Evolutionary conservation across 2,329 filamentous ascomycete genomes (phyloP).

Genomic region (Magnaporthiopsis incrustans): DNA sequence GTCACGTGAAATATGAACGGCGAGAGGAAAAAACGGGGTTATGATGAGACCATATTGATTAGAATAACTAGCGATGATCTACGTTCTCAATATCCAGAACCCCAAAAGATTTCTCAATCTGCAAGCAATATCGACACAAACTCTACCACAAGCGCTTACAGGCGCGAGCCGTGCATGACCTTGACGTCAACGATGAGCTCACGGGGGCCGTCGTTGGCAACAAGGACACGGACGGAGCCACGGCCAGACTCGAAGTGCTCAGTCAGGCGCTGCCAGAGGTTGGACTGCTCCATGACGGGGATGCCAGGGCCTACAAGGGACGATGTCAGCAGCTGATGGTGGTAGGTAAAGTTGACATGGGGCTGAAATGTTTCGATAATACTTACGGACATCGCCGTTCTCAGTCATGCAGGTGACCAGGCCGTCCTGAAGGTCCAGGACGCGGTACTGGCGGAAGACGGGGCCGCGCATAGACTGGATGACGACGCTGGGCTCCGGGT

Average conservation of each 20-base stretch:
- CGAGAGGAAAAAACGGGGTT: neutral
- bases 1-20: neutral
- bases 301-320: slow-evolving; percentile 55
- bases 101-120: neutral
- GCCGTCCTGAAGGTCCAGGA: slow-evolving; percentile 90
- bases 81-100: neutral
- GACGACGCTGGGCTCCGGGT: slow-evolving; percentile 91
- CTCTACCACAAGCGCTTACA: slow-evolving; percentile 35
- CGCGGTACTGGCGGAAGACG: slow-evolving; percentile 99
- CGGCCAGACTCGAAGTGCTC: slow-evolving; percentile 85
- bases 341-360: no score
- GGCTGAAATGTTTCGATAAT: no score
- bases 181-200: slow-evolving; percentile 99
- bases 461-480: slow-evolving; percentile 99
- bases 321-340: no score
- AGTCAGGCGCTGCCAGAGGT: slow-evolving; percentile 72
- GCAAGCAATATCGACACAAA: neutral
- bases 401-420: slow-evolving; percentile 92
- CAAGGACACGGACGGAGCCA: slow-evolving; percentile 88
- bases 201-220: slow-evolving; percentile 85
- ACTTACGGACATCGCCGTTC: slow-evolving; percentile 81
- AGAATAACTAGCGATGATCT: neutral
- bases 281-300: slow-evolving; percentile 89
- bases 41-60: neutral
- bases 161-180: slow-evolving; percentile 76